Percentiles rank a stretch among this genome's conserved stretches.
These are phyloP conservation scores for Neonectria neomacrospora DNA, from an alignment of 2,329 filamentous ascomycete genomes.

Conservation along the genomic window DNA sequence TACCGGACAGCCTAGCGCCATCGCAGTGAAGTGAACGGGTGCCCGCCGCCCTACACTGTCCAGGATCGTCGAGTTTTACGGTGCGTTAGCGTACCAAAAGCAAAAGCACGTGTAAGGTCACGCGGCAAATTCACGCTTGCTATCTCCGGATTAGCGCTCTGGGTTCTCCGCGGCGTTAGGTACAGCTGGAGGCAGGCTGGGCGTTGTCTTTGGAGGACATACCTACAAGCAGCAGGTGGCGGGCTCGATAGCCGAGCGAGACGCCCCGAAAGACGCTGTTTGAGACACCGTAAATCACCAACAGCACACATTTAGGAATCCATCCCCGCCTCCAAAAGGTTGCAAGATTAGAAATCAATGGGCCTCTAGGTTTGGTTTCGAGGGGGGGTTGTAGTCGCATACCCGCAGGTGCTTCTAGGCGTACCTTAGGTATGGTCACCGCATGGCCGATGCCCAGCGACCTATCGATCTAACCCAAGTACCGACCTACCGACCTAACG, in stretches of 20 bases:
- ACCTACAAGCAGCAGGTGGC: too few species aligned
- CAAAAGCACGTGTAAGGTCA: slow-evolving; percentile 26
- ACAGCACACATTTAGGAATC: slow-evolving; percentile 17
- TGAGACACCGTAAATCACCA: slow-evolving; percentile 7
- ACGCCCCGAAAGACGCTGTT: not conserved
- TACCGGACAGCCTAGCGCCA: too few species aligned
- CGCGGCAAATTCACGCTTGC: slow-evolving; percentile 10
- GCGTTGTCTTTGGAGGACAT: too few species aligned
- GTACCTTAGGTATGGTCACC: too few species aligned
- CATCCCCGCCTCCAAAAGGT: slow-evolving; percentile 7
- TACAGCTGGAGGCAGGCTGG: not conserved
- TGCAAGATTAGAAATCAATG: slow-evolving; percentile 21
- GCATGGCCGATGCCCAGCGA: slow-evolving; percentile 3
- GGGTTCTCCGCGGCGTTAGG: slow-evolving; percentile 14
- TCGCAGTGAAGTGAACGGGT: too few species aligned
- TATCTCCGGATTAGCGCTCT: slow-evolving; percentile 7
- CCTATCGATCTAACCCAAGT: not conserved
- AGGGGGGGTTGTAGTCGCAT: slow-evolving; percentile 1
- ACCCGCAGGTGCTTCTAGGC: slow-evolving; percentile 2
- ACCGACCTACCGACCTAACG: slow-evolving; percentile 2
- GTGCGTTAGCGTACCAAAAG: slow-evolving; percentile 1
- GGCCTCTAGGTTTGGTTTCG: not conserved
- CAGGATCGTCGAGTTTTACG: too few species aligned
- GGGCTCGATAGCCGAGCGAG: too few species aligned
- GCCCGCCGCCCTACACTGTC: too few species aligned